Base-by-base conservation (phyloP, 2,329 filamentous ascomycete species). In the Fusarium paranaense region DNA sequence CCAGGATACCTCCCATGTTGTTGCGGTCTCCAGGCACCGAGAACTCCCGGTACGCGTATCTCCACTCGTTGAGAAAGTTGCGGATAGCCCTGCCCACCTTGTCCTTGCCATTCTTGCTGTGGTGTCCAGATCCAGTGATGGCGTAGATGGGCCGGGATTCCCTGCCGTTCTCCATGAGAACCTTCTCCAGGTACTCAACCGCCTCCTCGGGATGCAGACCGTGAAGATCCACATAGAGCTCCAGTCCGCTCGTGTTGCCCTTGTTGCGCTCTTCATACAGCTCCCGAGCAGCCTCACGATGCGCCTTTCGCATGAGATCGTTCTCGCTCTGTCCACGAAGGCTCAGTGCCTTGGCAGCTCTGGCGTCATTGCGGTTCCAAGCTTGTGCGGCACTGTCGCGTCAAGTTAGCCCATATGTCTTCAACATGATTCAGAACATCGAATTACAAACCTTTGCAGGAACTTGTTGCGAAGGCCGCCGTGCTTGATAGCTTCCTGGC, bases 151-250 rank as follows among this genome's bases (percentile, higher is more conserved):
- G 94, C 25, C 91, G 89, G 38, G 88, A 88, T 76, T 93, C 91
- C 74, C 90, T 88, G 74, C 88, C 89, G 79, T 98, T 97, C 79
- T 97, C 94, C 71, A 95, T 87, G 25, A 99, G 90, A 42, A 97
- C 93, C 73, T 93, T 92, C 82, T 97, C 95, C 5, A 99, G 89
- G 78, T 98, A 98, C 74, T 97, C 94, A 45, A 98, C 95, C 6
- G 96, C 97, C 86, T 99, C 97, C 80, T 98, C 96, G 0, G 97
- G 95, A 80, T 98, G 97, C n/a, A 99, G 90, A n/a, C 97, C 97
- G 82, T 99, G 97, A 35, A 99, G 87, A 83, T 99, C 97, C 63
- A 98, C 93, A 83, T 97, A 99, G 50, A 98, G 90, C 84, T 99
- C 97, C 45, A 90, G 83, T 66, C 87, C 84, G 69, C 85, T 86